These are phyloP conservation scores for Aspergillus eucalypticola DNA, from an alignment of 2,329 filamentous ascomycete species.

Conservation along the genomic window DNA sequence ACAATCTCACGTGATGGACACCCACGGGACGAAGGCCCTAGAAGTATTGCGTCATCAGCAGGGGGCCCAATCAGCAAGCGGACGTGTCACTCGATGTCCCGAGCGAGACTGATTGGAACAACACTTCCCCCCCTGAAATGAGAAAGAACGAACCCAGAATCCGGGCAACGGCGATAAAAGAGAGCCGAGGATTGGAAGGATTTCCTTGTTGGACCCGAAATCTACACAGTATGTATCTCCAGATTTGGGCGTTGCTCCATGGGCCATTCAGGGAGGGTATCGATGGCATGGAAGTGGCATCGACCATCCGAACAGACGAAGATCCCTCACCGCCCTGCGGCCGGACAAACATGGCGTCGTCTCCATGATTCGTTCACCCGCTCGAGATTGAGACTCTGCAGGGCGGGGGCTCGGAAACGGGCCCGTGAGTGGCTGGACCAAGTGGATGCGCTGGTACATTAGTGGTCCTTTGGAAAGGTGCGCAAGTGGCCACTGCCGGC, in stretches of 20 bases:
- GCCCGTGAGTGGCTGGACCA: constrained; percentile 19
- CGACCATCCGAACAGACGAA: constrained; percentile 2
- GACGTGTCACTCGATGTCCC: constrained; percentile 13
- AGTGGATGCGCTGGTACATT: constrained; percentile 14
- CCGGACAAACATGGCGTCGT: constrained; percentile 7
- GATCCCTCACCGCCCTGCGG: constrained; percentile 15
- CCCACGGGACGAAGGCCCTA: constrained; percentile 12
- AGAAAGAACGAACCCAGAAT: not conserved
- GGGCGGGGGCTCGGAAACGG: constrained; percentile 11
- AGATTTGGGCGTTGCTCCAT: constrained; percentile 2
- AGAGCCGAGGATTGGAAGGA: not conserved
- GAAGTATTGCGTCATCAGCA: constrained; percentile 23
- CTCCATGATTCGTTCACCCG: constrained; percentile 13
- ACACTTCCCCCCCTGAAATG: constrained; percentile 11
- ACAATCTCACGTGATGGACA: constrained; percentile 17
- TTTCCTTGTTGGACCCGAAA: constrained; percentile 1
- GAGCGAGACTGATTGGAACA: constrained; percentile 6
- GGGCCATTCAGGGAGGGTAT: not conserved
- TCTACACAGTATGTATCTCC: constrained; percentile 1
- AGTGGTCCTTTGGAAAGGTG: constrained; percentile 7
- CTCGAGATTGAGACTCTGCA: constrained; percentile 5
- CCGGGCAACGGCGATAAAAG: not conserved
- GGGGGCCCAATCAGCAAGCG: constrained; percentile 17
- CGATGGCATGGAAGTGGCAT: not conserved
- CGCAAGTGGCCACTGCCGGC: constrained; percentile 24